phyloP scores from a whole-genome alignment of 2,329 filamentous ascomycete species.

The Clarireedia sp. region DNA sequence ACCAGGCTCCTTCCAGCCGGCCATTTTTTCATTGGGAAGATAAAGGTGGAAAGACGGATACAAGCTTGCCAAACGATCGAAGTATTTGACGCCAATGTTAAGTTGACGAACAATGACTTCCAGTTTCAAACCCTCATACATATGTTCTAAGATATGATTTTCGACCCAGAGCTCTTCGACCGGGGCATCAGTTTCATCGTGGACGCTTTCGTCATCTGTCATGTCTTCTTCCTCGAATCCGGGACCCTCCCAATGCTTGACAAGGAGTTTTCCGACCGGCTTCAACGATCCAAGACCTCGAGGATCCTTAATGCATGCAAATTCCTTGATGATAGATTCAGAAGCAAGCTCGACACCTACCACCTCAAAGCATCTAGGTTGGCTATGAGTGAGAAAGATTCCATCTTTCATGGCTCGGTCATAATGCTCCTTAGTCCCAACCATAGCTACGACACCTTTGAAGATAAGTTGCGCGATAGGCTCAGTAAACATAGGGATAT shows the following conservation, averaged over 20 bases:
- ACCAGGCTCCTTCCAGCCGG: slow-evolving; percentile 52
- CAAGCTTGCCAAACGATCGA: slow-evolving; percentile 49
- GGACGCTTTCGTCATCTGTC: slow-evolving; percentile 21
- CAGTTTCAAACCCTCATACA: slow-evolving; percentile 59
- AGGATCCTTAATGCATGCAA: slow-evolving; percentile 36
- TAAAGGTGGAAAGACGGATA: slow-evolving; percentile 57
- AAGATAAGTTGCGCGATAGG: slow-evolving; percentile 37
- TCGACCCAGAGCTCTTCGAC: slow-evolving; percentile 62
- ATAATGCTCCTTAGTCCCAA: slow-evolving; percentile 30
- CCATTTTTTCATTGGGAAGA: slow-evolving; percentile 63
- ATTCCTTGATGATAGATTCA: slow-evolving; percentile 34
- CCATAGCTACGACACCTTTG: slow-evolving; percentile 37
- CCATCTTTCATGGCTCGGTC: slow-evolving; percentile 25
- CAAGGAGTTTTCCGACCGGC: slow-evolving; percentile 38
- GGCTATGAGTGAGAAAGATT: slow-evolving; percentile 37
- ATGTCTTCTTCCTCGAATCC: slow-evolving; percentile 19
- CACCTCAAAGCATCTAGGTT: slow-evolving; percentile 55
- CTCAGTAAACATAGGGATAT: slow-evolving; percentile 21
- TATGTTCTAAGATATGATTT: slow-evolving; percentile 45
- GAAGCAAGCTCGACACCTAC: slow-evolving; percentile 40
- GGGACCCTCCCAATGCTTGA: slow-evolving; percentile 37
- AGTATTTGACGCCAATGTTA: slow-evolving; percentile 53
- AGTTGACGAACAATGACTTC: slow-evolving; percentile 47
- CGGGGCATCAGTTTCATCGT: slow-evolving; percentile 20
- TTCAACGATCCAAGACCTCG: slow-evolving; percentile 29